Evolutionary conservation across 176 grass and related monocot genomes (phyloP).

Genomic region (Poa pratensis): DNA sequence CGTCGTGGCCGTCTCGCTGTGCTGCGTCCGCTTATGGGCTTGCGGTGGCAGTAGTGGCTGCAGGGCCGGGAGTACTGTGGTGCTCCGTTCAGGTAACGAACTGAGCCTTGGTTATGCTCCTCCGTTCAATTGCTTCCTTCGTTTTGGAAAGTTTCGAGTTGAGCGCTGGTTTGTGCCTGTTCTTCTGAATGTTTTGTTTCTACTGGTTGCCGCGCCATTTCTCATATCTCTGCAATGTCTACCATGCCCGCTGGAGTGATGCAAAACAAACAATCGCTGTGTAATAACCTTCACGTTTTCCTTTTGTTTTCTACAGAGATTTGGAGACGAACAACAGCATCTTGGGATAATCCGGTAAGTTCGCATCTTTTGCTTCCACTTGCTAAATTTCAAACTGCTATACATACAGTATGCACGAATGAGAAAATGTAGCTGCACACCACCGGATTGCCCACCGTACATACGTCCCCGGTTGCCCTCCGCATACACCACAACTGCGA

Average conservation of each 20-base stretch:
- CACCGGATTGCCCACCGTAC: neutral
- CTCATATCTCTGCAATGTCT: neutral
- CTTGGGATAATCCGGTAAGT: slow-evolving; percentile 45
- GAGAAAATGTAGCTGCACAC: neutral
- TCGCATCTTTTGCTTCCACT: neutral
- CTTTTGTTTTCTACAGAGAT: slow-evolving; percentile 38
- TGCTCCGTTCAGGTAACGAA: slow-evolving; percentile 52
- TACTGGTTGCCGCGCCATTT: neutral
- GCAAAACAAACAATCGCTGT: neutral
- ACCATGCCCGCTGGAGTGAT: neutral
- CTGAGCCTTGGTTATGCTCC: neutral
- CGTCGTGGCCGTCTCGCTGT: slow-evolving; percentile 37
- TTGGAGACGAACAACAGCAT: slow-evolving; percentile 4
- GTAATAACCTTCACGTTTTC: neutral
- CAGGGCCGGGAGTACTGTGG: neutral
- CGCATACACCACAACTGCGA: too few relatives aligned
- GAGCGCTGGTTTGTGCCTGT: neutral
- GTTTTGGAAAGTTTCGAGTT: slow-evolving; percentile 3
- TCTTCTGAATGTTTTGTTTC: neutral
- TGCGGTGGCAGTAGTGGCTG: slow-evolving; percentile 6
- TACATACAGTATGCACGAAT: neutral
- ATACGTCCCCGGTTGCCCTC: too few relatives aligned
- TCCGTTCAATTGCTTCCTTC: neutral
- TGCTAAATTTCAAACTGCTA: neutral
- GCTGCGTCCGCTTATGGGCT: slow-evolving; percentile 30